Evolutionary conservation across 805 yeast species (phyloP), one percentile per base, ranked within the genome.

Genomic region (Saturnispora ahearnii): DNA sequence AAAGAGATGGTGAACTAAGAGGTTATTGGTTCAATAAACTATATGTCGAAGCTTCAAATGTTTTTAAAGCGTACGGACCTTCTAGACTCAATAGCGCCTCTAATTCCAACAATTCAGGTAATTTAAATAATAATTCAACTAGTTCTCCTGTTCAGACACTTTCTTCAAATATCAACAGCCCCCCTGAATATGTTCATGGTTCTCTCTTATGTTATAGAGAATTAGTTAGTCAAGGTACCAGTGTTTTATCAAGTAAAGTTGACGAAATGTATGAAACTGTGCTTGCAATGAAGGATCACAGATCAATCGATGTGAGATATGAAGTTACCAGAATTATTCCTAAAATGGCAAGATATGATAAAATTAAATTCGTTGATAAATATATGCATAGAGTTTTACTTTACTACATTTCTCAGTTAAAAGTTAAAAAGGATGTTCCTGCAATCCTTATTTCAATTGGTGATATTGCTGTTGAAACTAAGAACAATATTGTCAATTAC

Each of bases 281-380:
- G 9, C 75, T 86, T 56, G 69, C 75, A 44, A 84, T 83, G 63
- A 86, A 84, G 62, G 93, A 87, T 55, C 87, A 85, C 66, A 84
- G 84, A 60, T 78, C 84, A 45, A 68, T 78, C 21, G 77, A 86
- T 4, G 82, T 93, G 13, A 75, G 96, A 54, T 82, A 82, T 51
- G 96, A 91, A 56, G 82, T 91, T n/a, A 79, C 95, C 10, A 78
- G 79, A 41, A 82, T 90, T 45, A 72, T 91, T 53, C 96, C 99
- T 0, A 73, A 84, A 22, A 67, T 93, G 31, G 96, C 97, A 44
- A 74, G 79, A 37, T 90, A 84, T 56, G 83, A 87, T 57, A 79
- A 88, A 1, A 77, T 76, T 33, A 67, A 80, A 45, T 93, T 93
- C 67, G 86, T 87, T 8, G 85, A 82, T 55, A 79, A 79, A 61